phyloP scores from a whole-genome alignment of 2,329 filamentous ascomycete species.

The Fusarium lyarnte region DNA sequence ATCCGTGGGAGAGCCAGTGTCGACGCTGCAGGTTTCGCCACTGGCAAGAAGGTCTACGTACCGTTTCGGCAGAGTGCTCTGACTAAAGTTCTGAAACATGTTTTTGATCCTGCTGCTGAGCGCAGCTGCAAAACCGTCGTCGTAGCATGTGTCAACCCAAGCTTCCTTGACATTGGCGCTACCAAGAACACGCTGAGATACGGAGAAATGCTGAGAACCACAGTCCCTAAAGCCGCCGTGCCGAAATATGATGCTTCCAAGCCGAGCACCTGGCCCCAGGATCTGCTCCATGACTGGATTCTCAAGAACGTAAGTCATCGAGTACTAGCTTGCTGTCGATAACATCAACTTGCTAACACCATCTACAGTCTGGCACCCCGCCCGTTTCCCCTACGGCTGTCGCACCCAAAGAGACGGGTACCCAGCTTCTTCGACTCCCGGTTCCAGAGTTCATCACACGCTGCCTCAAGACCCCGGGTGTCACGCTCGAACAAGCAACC shows the following conservation, averaged over 20 bases:
- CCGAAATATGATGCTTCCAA: slow-evolving; percentile 39
- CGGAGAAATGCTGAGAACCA: slow-evolving; percentile 57
- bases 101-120: slow-evolving; percentile 56
- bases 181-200: slow-evolving; percentile 61
- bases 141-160: slow-evolving; percentile 59
- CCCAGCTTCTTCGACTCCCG: slow-evolving; percentile 53
- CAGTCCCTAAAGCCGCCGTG: slow-evolving; percentile 44
- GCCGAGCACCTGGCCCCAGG: slow-evolving; percentile 54
- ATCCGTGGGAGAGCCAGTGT: slow-evolving; percentile 56
- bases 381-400: slow-evolving; percentile 47
- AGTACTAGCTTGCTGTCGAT: background rate
- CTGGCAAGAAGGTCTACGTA: slow-evolving; percentile 50
- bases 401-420: slow-evolving; percentile 53
- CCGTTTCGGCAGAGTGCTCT: slow-evolving; percentile 59
- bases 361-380: slow-evolving; percentile 51
- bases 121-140: slow-evolving; percentile 55
- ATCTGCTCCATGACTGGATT: slow-evolving; percentile 53
- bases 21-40: slow-evolving; percentile 39
- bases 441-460: slow-evolving; percentile 52
- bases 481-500: slow-evolving; percentile 51
- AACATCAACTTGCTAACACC: background rate
- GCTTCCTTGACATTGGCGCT: slow-evolving; percentile 53
- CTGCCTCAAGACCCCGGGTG: slow-evolving; percentile 50
- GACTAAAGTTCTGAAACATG: slow-evolving; percentile 60
- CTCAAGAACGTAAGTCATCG: slow-evolving; percentile 49